Evolutionary conservation across 495 filamentous ascomycete genomes (phyloP).

Genomic region (Aspergillus mulundensis): DNA sequence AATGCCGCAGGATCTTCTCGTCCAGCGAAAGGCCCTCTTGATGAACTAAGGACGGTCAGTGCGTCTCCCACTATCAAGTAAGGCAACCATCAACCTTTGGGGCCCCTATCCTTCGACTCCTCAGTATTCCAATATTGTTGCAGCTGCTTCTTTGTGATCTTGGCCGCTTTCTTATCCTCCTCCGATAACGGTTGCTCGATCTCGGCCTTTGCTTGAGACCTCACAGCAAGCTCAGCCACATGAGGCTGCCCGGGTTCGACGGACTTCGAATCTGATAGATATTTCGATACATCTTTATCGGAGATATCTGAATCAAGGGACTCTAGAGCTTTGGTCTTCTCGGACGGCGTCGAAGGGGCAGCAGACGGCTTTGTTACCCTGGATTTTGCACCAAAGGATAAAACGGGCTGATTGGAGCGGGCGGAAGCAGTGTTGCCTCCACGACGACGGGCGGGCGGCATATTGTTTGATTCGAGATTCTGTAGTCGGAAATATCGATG

Average conservation of each 20-base stretch:
- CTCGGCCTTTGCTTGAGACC: conserved; percentile 38
- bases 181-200: conserved; percentile 41
- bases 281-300: conserved; percentile 31
- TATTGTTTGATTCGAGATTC: conserved; percentile 27
- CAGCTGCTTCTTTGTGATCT: conserved; percentile 60
- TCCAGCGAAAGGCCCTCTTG: conserved; percentile 63
- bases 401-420: conserved; percentile 57
- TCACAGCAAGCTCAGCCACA: conserved; percentile 46
- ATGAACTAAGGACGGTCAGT: conserved; percentile 52
- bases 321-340: conserved; percentile 49
- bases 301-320: conserved; percentile 23
- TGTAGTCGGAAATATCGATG: background rate
- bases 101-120: conserved; percentile 55
- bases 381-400: conserved; percentile 66
- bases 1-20: conserved; percentile 85
- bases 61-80: background rate
- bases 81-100: conserved; percentile 34
- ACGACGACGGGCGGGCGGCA: conserved; percentile 66
- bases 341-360: conserved; percentile 33
- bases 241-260: conserved; percentile 33
- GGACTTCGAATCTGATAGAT: conserved; percentile 27
- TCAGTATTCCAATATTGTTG: conserved; percentile 67
- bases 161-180: conserved; percentile 53
- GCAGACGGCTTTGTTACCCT: conserved; percentile 68
- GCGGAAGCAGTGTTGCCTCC: conserved; percentile 38